Base-by-base conservation (phyloP, 1,284 basidiomycete species). In the Grifola frondosa region DNA sequence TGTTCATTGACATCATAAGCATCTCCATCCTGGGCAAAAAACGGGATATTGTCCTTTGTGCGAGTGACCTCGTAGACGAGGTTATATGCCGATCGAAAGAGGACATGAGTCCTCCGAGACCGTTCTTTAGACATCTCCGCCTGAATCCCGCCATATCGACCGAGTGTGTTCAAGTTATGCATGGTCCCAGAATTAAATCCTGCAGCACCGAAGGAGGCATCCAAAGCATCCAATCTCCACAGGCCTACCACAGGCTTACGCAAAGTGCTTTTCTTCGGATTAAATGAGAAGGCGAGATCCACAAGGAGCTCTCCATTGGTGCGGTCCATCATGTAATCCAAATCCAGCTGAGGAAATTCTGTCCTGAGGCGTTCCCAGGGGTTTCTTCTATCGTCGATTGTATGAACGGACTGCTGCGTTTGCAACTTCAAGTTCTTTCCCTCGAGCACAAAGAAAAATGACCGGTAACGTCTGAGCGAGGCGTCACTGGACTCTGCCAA, bases 381-480 rank as follows among this genome's bases (percentile, higher is more conserved):
- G 12, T 28, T 26, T 12, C 24, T 15, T n/a, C n/a, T n/a, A n/a
- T n/a, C n/a, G n/a, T n/a, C n/a, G n/a, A n/a, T n/a, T n/a, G n/a
- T n/a, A n/a, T n/a, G n/a, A n/a, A n/a, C n/a, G n/a, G n/a, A n/a
- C n/a, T n/a, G n/a, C n/a, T n/a, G n/a, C 11, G 36, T 37, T 17
- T 37, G 36, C n/a, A 28, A 19, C 36, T 37, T 37, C 9, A 25
- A 24, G 36, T 37, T 37, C 36, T 37, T 37, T 3, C 15, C 36
- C 7, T 37, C 36, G 25, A 37, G 24, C 12, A 37, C 36, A 12
- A 37, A 37, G 36, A 23, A 37, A 19, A 37, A 37, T 5, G 36
- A 37, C 11, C 36, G 24, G 11, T 37, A 37, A 17, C 17, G 22
- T 5, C 8, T 7, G 5, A 37, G 35, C n/a, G n/a, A n/a, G n/a